Base-by-base conservation (phyloP, 1,139 yeast genomes). In the Hemisphaericaspora subhashii region DNA sequence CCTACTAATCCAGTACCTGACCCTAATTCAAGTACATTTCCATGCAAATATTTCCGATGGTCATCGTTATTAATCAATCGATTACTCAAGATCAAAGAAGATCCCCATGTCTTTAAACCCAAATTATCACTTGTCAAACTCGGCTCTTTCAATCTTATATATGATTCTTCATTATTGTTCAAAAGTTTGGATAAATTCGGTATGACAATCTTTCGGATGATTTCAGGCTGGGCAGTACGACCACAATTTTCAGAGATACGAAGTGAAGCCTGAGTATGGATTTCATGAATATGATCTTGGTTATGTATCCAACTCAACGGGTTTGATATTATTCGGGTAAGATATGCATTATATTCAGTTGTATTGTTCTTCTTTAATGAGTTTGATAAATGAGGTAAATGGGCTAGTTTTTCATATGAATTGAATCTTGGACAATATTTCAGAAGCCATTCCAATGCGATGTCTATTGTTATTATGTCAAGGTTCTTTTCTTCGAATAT, bases 41-140 rank as follows among this genome's bases (percentile, higher is more conserved):
- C 68, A 33, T 43, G 29, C 33, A 74, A 45, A 44, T 66, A 58
- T 32, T 29, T 34, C 2, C 38, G 28, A 14, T 44, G 25, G 5
- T n/a, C n/a, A n/a, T n/a, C n/a, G n/a, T 42, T 23, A 27, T 50
- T 53, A 2, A 70, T 62, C 5, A 86, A 55, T 34, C 83, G 62
- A 38, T 79, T 74, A 1, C 94, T 74, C 15, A 92, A 64, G 2
- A 87, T 72, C 23, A 86, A 64, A 0, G 97, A 81, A 0, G 97
- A 85, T 0, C 98, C 98, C 98, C 98, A 92, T 0, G 98, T 92
- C 49, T 90, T 89, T 56, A 88, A 72, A 0, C 98, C 98, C 23
- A 92, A 64, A 46, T 85, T 86, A 58, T 92, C 98, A 36, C 80
- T 79, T 0, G 96, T 87, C 44, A 92, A 64, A 0, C 95, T 81